phyloP scores from a whole-genome alignment of 2,329 filamentous ascomycete species.

The Aspergillus sp. region DNA sequence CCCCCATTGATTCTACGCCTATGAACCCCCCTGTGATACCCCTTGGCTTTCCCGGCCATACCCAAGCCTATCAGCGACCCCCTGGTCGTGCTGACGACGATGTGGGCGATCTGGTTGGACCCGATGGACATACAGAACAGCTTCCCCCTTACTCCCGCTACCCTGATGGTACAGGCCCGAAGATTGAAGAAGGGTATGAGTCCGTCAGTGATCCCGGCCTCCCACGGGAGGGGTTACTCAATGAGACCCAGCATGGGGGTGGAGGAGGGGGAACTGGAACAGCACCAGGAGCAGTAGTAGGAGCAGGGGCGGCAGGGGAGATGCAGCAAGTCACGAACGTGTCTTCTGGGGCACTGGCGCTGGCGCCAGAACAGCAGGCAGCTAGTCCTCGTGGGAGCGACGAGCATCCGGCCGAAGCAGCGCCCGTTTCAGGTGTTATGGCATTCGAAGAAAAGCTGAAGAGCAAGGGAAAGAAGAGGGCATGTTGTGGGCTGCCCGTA shows the following conservation, averaged over 20 bases:
- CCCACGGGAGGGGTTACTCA: constrained; percentile 42
- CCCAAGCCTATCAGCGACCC: constrained; percentile 60
- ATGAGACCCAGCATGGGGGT: constrained; percentile 31
- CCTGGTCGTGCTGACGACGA: constrained; percentile 65
- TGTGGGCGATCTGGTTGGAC: constrained; percentile 75
- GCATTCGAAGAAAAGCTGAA: constrained; percentile 39
- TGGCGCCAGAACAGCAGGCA: constrained; percentile 4
- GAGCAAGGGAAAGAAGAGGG: constrained; percentile 34
- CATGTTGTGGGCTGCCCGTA: constrained; percentile 45
- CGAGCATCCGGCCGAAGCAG: constrained; percentile 14
- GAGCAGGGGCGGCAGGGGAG: too few relatives aligned
- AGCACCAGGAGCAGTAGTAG: too few relatives aligned
- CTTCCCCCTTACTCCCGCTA: constrained; percentile 87
- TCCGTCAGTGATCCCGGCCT: constrained; percentile 24
- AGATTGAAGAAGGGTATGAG: constrained; percentile 40
- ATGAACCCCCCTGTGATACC: constrained; percentile 41
- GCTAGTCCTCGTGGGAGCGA: constrained; percentile 5
- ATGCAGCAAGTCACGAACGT: constrained; percentile 20
- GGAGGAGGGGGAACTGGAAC: too few relatives aligned
- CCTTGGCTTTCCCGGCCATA: constrained; percentile 65
- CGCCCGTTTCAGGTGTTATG: constrained; percentile 29
- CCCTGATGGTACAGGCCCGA: constrained; percentile 62
- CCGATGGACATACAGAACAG: constrained; percentile 82
- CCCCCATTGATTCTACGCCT: not conserved
- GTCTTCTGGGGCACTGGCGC: constrained; percentile 22